Evolutionary conservation across 2,329 filamentous ascomycete genomes (phyloP).

Genomic region (Aureobasidium sp.): DNA sequence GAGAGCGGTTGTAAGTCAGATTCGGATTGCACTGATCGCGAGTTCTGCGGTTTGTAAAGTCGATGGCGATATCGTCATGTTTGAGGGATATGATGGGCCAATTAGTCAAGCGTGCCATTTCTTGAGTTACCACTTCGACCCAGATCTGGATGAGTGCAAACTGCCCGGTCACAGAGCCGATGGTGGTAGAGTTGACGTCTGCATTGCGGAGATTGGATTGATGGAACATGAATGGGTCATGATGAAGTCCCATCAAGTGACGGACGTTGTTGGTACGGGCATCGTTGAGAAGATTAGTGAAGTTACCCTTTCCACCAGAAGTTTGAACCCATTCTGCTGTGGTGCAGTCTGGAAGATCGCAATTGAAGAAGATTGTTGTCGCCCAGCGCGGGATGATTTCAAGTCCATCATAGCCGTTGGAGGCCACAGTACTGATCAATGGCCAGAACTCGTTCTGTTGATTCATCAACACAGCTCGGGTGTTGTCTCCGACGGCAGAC

Average conservation of each 20-base stretch:
- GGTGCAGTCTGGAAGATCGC: slow-evolving; percentile 48
- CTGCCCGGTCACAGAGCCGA: slow-evolving; percentile 39
- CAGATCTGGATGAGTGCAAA: slow-evolving; percentile 49
- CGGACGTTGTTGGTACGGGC: slow-evolving; percentile 47
- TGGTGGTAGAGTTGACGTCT: slow-evolving; percentile 38
- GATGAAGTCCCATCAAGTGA: slow-evolving; percentile 47
- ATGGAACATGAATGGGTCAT: slow-evolving; percentile 55
- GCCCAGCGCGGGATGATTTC: slow-evolving; percentile 52
- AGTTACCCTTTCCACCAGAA: slow-evolving; percentile 45
- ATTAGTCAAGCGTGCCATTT: slow-evolving; percentile 43
- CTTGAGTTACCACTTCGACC: slow-evolving; percentile 45
- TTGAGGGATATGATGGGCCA: slow-evolving; percentile 49
- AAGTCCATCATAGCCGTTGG: slow-evolving; percentile 48
- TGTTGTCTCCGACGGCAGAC: slow-evolving; percentile 57
- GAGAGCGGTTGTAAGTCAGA: slow-evolving; percentile 37
- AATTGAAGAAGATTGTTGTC: slow-evolving; percentile 57
- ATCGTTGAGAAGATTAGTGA: slow-evolving; percentile 41
- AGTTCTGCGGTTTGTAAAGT: slow-evolving; percentile 45
- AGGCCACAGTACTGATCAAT: slow-evolving; percentile 41
- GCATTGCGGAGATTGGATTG: slow-evolving; percentile 50
- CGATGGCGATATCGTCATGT: slow-evolving; percentile 45
- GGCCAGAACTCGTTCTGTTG: slow-evolving; percentile 45
- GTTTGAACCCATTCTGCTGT: slow-evolving; percentile 53
- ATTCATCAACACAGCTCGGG: slow-evolving; percentile 46
- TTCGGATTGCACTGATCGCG: slow-evolving; percentile 44